Evolutionary conservation across 805 yeast genomes (phyloP), one percentile per base, ranked within the genome.

Genomic region (Zygosaccharomyces bisporus): DNA sequence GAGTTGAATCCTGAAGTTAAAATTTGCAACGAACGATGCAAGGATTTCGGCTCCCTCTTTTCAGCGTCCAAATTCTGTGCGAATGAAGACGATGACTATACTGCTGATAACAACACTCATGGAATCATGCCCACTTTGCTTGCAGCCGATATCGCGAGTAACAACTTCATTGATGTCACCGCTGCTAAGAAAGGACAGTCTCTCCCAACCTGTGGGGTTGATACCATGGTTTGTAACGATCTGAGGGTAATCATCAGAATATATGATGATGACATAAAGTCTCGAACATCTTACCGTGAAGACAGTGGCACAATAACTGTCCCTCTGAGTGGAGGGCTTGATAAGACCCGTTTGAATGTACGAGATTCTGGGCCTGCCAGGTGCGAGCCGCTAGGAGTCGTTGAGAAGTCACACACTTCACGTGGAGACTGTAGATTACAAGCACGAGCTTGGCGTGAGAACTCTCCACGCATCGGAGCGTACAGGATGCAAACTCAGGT

Each of bases 11-110:
- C 40, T 12, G 25, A 37, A 17, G n/a, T 16, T 13, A 20, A 31
- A 7, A 14, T 13, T 14, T 30, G 16, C 30, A 25, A 7, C 13
- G n/a, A 12, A 10, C 6, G 14, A 14, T 17, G 14, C 32, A 25
- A 24, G 21, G 32, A 17, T 16, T 37, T 37, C 2, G 40, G 40
- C 13, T 37, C 40, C 6, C 30, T 37, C 16, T 37, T 37, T 25
- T 29, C 14, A 16, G 8, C 20, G 32, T 17, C 30, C 4, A 24
- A n/a, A 21, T n/a, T n/a, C n/a, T n/a, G n/a, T n/a, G n/a, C n/a
- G n/a, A n/a, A n/a, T n/a, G n/a, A n/a, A n/a, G n/a, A n/a, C n/a
- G n/a, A n/a, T n/a, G n/a, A n/a, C n/a, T n/a, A n/a, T n/a, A n/a
- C n/a, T n/a, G n/a, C n/a, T n/a, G n/a, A n/a, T n/a, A n/a, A n/a